Base-by-base conservation (phyloP, 2,329 filamentous ascomycete species). In the Phoma sp. region DNA sequence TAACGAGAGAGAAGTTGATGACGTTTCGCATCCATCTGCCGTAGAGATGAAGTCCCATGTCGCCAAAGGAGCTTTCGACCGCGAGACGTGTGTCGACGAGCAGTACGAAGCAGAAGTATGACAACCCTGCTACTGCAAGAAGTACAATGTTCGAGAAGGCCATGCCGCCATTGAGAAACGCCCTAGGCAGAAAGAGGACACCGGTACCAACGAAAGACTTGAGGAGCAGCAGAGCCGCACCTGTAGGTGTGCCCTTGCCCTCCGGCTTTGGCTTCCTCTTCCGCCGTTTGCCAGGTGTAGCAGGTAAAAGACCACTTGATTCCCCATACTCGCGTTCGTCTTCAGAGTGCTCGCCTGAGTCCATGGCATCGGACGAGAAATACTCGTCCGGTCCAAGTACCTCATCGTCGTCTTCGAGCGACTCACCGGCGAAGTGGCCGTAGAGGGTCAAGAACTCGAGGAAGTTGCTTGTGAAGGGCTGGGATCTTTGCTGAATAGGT, bases 141-240 rank as follows among this genome's bases (percentile, higher is more conserved):
- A 99, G 84, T 14, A 99, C 90, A 45, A 96, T 61, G 71, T 96
- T 96, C 67, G 92, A 96, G 76, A 99, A 99, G 14, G 96, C 79
- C 93, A 99, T 98, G 53, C 95, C 95, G 47, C 95, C 95, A 68
- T 96, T 99, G 60, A 97, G 84, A 72, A 95, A 99, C 4, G 95
- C 93, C 40, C 92, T 87, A 0, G 93, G 93, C 28, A 98, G 80
- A 78, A 98, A 98, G 14, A 98, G 81, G 7, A 98, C 93, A 50
- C 93, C 93, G 0, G 95, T 99, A 17, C 96, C 95, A 40, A 99
- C 95, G 71, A 99, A 99, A 0, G 93, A 98, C 80, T 99, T 99
- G 62, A 99, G 86, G 34, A 99, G 81, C 47, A 99, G 83, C 64
- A 97, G 76, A 10, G 90, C 88, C 9, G 95, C 93, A 57, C 90